Evolutionary conservation across 169 alveolate genomes (phyloP), one percentile per base, ranked within the genome.

Genomic region (Amoebophrya sp.): DNA sequence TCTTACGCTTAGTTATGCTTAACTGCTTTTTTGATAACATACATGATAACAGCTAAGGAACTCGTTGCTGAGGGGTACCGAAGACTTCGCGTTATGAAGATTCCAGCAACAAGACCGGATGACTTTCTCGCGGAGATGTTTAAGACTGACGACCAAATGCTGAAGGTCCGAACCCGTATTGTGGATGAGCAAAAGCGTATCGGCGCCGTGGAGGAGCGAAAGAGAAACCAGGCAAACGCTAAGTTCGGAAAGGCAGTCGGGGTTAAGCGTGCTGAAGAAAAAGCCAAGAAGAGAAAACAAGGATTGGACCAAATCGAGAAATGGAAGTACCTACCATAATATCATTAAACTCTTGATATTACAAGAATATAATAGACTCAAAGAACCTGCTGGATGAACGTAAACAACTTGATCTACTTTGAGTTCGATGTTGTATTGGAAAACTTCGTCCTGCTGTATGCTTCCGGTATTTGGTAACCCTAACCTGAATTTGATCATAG

Each of bases 21-120:
- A 18, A 47, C 6, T 47, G 6, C 6, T 47, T 47, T 47, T 47
- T 18, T 12, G 18, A 47, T 12, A 18, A 12, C 29, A 47, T 18
- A 47, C 6, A 6, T 47, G 65, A 47, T 18, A 47, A 47, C 83
- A 65, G 83, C 39, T 18, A 65, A 65, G 26, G 83, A 65, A 0
- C 33, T 65, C 39, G 83, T 65, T 36, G 83, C 83, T 1, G 83
- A 65, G 83, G 83, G 83, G 83, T 65, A 65, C 83, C 83, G 83
- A 26, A 6, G 83, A 26, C 83, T 65, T 36, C 83, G 83, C 33
- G 83, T 65, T 1, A 65, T 65, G 83, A 65, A 65, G 83, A 26
- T 65, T 6, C 83, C 83, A 26, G 83, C 83, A 36, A 6, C 83
- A 0, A 6, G 83, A 36, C 83, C 83, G 2, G 83, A 26, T 29